Base-by-base conservation (phyloP, 108 stramenopile genomes). In the Heterococcus sp. region DNA sequence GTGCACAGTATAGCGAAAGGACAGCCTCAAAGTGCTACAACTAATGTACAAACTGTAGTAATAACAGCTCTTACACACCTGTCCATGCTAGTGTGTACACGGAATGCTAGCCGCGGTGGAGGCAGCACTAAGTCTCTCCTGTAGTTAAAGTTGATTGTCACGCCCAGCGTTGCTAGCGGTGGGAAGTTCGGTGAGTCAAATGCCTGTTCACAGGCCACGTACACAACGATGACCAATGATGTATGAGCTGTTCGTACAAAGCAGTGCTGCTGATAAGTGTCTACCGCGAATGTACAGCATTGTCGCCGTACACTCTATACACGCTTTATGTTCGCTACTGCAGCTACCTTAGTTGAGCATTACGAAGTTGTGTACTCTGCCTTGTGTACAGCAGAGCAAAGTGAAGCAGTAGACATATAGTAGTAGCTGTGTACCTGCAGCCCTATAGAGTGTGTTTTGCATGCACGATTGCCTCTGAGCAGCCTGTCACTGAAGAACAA, bases 161-260 rank as follows among this genome's bases (percentile, higher is more conserved):
- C 92, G 37, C 95, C 95, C 35, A 95, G 90, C 26, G 78, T 89
- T 37, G 95, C 98, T 69, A 99, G 85, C 4, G 96, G 93, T 3
- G 93, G 89, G 32, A 94, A 87, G 73, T 99, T 99, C 2, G 98
- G 98, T 37, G 90, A 89, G 74, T 96, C 94, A 89, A 95, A 99
- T 14, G 98, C 98, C 32, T 90, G 65, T n/a, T n/a, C n/a, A n/a
- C n/a, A n/a, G n/a, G n/a, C n/a, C n/a, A n/a, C n/a, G n/a, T n/a
- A n/a, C n/a, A n/a, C n/a, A n/a, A n/a, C n/a, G n/a, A n/a, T n/a
- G n/a, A n/a, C n/a, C n/a, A n/a, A n/a, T n/a, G n/a, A n/a, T n/a
- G n/a, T n/a, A n/a, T n/a, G n/a, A n/a, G n/a, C n/a, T n/a, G n/a
- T n/a, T n/a, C n/a, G n/a, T n/a, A n/a, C n/a, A n/a, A n/a, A n/a